Base-by-base conservation (phyloP, 305 asterid species). In the Caryopteris hybrid region DNA sequence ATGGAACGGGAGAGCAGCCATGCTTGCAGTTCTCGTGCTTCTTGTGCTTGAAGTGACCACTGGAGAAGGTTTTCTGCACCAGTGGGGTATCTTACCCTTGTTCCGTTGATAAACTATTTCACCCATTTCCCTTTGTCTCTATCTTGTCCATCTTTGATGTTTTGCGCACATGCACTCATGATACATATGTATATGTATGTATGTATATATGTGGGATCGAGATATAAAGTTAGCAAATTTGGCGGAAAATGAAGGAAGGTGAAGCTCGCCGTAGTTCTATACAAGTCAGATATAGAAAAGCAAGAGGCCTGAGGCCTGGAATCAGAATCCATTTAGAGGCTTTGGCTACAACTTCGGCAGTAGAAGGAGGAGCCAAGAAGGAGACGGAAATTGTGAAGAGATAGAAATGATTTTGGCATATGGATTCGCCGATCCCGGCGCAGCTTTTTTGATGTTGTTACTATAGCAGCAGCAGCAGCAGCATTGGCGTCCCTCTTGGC, bases 1-100 rank as follows among this genome's bases (percentile, higher is more conserved):
- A 39, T 91, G 99, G 99, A 93, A 93, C 11, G 99, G 99, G 69
- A 87, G 99, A 77, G 96, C 94, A 16, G 99, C 99, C 54, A 93
- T 93, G 99, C 74, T 93, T 79, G 99, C 95, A 3, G 97, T 90
- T 48, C 84, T 88, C 48, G 83, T 84, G 67, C 86, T 88, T 61
- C 86, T 90, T 41, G 85, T 87, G 36, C 89, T 90, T n/a, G 99
- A 93, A 82, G 94, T 93, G 52, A 87, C 95, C 20, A 87, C 97
- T 43, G 99, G 97, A 23, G 84, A 93, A 83, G 99, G 96, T 54
- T 87, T 93, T 78, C 84, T 93, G 68, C 97, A 90, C 70, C 97
- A 88, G 73, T 93, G 96, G 96, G 96, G 96, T 53, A 70, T 88
- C 70, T 73, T 88, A 72, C 96, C 95, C 53, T 75, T 86, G 72